Percentiles rank a stretch among this genome's conserved stretches.
Evolutionary conservation across 2,329 filamentous ascomycete species (phyloP).

Genomic region (Microdochium bolleyi): DNA sequence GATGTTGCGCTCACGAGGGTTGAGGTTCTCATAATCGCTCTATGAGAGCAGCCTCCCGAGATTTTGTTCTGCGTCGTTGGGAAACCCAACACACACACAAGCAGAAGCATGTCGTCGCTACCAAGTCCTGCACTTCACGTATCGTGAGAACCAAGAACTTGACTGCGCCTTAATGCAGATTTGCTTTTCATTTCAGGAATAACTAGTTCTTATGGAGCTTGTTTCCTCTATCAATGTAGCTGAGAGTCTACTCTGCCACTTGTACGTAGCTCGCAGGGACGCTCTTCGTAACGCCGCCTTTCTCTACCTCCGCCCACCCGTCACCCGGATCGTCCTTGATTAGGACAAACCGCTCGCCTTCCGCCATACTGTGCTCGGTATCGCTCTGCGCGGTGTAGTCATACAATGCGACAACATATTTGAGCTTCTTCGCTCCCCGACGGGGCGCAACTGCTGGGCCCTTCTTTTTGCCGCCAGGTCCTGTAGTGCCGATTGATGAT

Average conservation of each 20-base stretch:
- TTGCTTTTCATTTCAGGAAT: no score
- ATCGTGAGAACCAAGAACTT: no score
- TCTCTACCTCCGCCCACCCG: slow-evolving; percentile 96
- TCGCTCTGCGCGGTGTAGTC: slow-evolving; percentile 83
- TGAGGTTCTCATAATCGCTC: no score
- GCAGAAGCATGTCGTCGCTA: no score
- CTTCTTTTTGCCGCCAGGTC: slow-evolving; percentile 62
- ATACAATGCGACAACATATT: slow-evolving; percentile 89
- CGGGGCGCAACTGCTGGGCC: slow-evolving; percentile 86
- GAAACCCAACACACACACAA: no score
- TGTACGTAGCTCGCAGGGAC: slow-evolving; percentile 93
- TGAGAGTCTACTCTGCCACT: slow-evolving; percentile 29
- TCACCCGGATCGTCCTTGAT: slow-evolving; percentile 84
- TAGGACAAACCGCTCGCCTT: slow-evolving; percentile 87
- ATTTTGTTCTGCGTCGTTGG: no score
- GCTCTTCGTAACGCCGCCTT: slow-evolving; percentile 75
- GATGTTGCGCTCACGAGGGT: no score
- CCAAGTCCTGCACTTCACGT: no score
- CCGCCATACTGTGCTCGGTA: slow-evolving; percentile 79
- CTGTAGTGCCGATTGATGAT: slow-evolving; percentile 48
- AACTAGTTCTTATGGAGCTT: no score
- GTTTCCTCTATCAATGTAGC: no score
- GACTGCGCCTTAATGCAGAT: no score
- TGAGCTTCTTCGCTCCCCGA: slow-evolving; percentile 85
- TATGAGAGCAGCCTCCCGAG: no score